Conservation (phyloP, 352 stramenopile genomes). For the Phytophthora pisi region DNA sequence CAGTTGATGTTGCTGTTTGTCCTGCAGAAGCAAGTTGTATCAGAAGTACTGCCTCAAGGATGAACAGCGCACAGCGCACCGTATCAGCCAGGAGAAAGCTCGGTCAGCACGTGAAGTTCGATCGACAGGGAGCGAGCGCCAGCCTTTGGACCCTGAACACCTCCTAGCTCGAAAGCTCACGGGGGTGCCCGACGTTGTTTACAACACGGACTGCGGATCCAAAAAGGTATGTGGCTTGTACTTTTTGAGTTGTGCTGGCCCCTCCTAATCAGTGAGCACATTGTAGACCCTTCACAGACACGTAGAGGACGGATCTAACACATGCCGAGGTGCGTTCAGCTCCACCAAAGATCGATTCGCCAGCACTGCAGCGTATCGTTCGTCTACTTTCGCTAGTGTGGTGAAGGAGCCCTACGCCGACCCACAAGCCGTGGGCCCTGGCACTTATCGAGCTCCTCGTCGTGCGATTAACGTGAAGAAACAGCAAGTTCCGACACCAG, state of each 20-base stretch:
- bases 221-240: slow-evolving; percentile 45
- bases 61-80: slow-evolving; percentile 61
- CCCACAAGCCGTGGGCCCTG: slow-evolving; percentile 58
- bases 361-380: slow-evolving; percentile 66
- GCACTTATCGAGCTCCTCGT: slow-evolving; percentile 65
- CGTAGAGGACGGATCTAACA: slow-evolving; percentile 55
- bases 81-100: slow-evolving; percentile 50
- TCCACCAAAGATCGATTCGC: slow-evolving; percentile 72
- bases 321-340: slow-evolving; percentile 58
- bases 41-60: slow-evolving; percentile 69
- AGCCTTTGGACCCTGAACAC: slow-evolving; percentile 58
- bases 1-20: neutral
- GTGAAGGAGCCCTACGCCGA: slow-evolving; percentile 77
- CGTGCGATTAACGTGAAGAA: slow-evolving; percentile 66
- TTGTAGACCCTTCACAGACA: slow-evolving; percentile 49
- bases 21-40: slow-evolving; percentile 68
- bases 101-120: slow-evolving; percentile 37
- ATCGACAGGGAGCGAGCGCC: slow-evolving; percentile 29
- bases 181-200: slow-evolving; percentile 55
- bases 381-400: slow-evolving; percentile 72
- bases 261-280: neutral
- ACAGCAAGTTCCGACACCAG: slow-evolving; percentile 57
- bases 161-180: slow-evolving; percentile 49
- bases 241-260: neutral
- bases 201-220: slow-evolving; percentile 66